Evolutionary conservation across 2,329 filamentous ascomycete species (phyloP), one percentile per base, ranked within the genome.

Genomic region (Xylariaceae sp.): DNA sequence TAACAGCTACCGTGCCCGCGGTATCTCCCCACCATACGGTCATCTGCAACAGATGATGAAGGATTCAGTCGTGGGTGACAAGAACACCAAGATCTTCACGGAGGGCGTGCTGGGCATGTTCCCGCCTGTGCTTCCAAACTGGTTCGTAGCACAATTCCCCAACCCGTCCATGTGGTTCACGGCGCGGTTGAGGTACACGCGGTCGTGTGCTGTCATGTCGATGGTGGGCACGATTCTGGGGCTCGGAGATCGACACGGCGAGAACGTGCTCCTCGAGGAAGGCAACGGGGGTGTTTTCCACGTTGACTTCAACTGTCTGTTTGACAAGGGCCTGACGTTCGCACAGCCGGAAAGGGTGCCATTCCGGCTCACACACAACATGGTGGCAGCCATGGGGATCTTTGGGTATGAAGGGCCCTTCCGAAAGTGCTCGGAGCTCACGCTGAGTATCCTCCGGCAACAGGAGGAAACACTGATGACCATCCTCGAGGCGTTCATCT

Each of bases 231-330:
- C 95, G 49, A 91, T 97, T 43, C 80, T 99, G 5, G 94, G 87
- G 0, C 77, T 99, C 0, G 94, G 94, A 36, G 94, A 99, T 69
- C 85, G 94, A 4, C 94, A 99, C 70, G 92, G 92, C 51, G 94
- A 99, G 69, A 99, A 99, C 68, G 89, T 99, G 48, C 81, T 96
- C 30, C 83, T 99, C 31, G 90, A 97, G 68, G 90, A 97, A 72
- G 87, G 88, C 49, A 95, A 90, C 57, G 94, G 95, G 40, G 92
- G 92, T 45, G 85, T 95, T 2, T 89, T 99, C 69, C 94, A 99
- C 69, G 95, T 99, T 41, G 94, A 99, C 71, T 99, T 99, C 78
- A 99, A 99, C 72, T 99, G 95, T 69, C 83, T 99, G 5, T 99
- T 99, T 67, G 95, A 99, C 74, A 99, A 99, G 65, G 94, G 94